These are phyloP conservation scores for Phellopilus nigrolimitatus DNA, from an alignment of 1,284 basidiomycete genomes.

Conservation along the genomic window DNA sequence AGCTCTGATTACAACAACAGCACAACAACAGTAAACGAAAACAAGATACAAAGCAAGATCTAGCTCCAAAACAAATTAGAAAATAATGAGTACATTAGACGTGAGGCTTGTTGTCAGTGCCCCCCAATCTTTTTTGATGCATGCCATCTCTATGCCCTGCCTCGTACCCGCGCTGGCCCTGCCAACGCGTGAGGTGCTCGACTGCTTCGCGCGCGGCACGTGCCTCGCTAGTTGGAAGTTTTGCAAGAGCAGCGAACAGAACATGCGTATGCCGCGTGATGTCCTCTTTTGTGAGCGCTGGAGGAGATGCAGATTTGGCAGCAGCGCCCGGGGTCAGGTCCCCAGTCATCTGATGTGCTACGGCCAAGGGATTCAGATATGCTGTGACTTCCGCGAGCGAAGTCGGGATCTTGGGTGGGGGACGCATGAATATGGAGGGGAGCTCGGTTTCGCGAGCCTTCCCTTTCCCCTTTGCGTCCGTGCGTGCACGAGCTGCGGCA, in stretches of 20 bases:
- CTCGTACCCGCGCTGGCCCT: slow-evolving; percentile 2
- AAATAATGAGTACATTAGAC: too few relatives aligned
- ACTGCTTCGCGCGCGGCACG: slow-evolving; percentile 1
- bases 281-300: neutral
- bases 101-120: too few relatives aligned
- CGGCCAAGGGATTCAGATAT: too few relatives aligned
- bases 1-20: slow-evolving; percentile 1
- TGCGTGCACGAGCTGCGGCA: neutral
- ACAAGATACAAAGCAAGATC: too few relatives aligned
- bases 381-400: neutral
- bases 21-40: too few relatives aligned
- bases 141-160: slow-evolving; percentile 4
- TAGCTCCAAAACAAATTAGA: too few relatives aligned
- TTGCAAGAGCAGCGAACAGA: neutral
- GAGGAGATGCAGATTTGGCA: neutral
- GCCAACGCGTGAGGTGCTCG: neutral
- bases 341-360: neutral
- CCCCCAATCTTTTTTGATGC: too few relatives aligned
- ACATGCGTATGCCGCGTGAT: neutral
- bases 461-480: neutral
- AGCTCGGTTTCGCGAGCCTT: neutral
- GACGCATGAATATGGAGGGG: slow-evolving; percentile 1
- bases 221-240: slow-evolving; percentile 1
- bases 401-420: neutral
- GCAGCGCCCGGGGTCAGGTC: neutral